These are phyloP conservation scores for Yarrowia divulgata DNA, from an alignment of 805 yeast genomes.

Conservation along the genomic window DNA sequence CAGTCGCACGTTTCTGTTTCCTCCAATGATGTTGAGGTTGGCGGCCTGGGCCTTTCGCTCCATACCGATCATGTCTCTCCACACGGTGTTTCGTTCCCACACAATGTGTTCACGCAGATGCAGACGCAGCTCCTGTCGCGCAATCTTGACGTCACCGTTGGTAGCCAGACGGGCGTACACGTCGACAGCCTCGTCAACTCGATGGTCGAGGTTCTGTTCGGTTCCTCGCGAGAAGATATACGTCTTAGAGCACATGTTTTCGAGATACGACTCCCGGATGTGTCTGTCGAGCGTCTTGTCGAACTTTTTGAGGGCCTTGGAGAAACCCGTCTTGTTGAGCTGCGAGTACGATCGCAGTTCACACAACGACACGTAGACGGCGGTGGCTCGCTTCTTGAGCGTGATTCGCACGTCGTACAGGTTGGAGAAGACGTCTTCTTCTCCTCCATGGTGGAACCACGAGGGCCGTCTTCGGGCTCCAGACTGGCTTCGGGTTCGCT, in stretches of 20 bases:
- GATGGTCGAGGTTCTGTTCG: conserved; percentile 57
- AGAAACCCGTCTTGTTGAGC: conserved; percentile 85
- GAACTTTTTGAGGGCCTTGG: conserved; percentile 89
- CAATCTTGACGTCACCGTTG: conserved; percentile 53
- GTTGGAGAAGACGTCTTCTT: conserved; percentile 37
- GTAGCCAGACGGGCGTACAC: conserved; percentile 63
- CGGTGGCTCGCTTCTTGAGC: conserved; percentile 68
- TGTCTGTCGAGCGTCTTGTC: conserved; percentile 78
- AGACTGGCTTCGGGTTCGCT: conserved; percentile 33
- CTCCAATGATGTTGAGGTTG: conserved; percentile 40
- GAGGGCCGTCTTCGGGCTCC: conserved; percentile 38
- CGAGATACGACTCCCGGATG: conserved; percentile 65
- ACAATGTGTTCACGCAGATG: conserved; percentile 89
- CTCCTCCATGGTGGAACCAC: conserved; percentile 38
- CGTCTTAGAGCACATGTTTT: conserved; percentile 54
- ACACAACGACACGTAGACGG: conserved; percentile 74
- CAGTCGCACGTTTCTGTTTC: conserved; percentile 45
- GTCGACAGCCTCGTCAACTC: conserved; percentile 60
- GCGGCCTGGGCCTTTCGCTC: conserved; percentile 88
- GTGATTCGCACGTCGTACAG: conserved; percentile 56
- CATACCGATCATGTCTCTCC: conserved; percentile 94
- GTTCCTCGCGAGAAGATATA: conserved; percentile 64
- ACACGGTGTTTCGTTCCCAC: conserved; percentile 96
- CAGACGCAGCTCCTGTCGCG: conserved; percentile 59
- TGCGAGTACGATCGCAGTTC: conserved; percentile 86